phyloP scores from a whole-genome alignment of 2,329 filamentous ascomycete species.

The Fusarium palustre region DNA sequence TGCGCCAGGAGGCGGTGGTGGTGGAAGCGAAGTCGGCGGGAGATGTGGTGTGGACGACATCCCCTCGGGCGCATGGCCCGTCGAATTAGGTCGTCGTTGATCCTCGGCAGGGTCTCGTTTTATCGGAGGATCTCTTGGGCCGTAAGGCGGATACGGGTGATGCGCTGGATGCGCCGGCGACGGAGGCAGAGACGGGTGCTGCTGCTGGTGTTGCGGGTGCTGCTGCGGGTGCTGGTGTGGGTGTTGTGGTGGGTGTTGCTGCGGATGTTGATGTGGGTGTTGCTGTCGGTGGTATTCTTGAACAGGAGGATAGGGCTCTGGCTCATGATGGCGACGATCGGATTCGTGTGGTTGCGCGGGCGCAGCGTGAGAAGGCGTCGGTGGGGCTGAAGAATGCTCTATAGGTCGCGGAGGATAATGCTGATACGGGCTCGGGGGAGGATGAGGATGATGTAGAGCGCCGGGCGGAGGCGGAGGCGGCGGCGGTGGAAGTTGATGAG shows the following conservation, averaged over 20 bases:
- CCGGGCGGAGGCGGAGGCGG: slow-evolving; percentile 47
- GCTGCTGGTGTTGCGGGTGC: slow-evolving; percentile 35
- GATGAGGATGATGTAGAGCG: slow-evolving; percentile 46
- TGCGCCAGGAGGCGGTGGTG: slow-evolving; percentile 48
- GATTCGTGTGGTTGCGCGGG: slow-evolving; percentile 54
- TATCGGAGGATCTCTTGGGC: slow-evolving; percentile 63
- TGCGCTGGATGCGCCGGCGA: slow-evolving; percentile 56
- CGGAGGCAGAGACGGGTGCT: slow-evolving; percentile 50
- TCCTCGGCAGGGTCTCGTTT: slow-evolving; percentile 68
- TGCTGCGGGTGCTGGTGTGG: slow-evolving; percentile 37
- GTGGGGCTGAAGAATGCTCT: slow-evolving; percentile 50
- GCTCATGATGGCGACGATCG: slow-evolving; percentile 69
- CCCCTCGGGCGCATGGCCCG: slow-evolving; percentile 57
- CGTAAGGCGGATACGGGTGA: slow-evolving; percentile 58
- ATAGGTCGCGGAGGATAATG: slow-evolving; percentile 53
- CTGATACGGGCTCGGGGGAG: slow-evolving; percentile 55
- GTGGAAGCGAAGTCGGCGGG: slow-evolving; percentile 49
- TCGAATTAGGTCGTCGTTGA: slow-evolving; percentile 65
- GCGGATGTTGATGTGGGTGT: slow-evolving; percentile 40
- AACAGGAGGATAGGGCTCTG: slow-evolving; percentile 65
- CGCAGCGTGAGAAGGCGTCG: slow-evolving; percentile 47
- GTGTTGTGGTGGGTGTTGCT: slow-evolving; percentile 48
- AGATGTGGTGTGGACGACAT: slow-evolving; percentile 51
- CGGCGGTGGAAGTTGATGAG: slow-evolving; percentile 49
- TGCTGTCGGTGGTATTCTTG: slow-evolving; percentile 62